phyloP scores from a whole-genome alignment of 1,139 yeast genomes.

The Candida dubliniensis region DNA sequence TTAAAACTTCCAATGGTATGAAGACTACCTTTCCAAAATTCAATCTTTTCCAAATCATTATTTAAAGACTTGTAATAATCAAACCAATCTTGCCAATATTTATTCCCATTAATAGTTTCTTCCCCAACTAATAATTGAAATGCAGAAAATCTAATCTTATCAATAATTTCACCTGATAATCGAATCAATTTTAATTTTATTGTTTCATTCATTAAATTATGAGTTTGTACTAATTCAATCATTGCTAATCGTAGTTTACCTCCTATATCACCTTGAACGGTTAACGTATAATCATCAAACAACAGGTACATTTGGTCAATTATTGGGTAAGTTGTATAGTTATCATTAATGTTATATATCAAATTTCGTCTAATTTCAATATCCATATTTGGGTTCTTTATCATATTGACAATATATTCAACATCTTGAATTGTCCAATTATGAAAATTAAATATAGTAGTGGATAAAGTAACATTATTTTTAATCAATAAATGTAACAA shows the following conservation, averaged over 20 bases:
- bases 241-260: slow-evolving; percentile 60
- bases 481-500: slow-evolving; percentile 26
- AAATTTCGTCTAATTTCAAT: slow-evolving; percentile 29
- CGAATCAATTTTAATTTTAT: slow-evolving; percentile 45
- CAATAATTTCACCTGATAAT: slow-evolving; percentile 46
- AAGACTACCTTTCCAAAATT: slow-evolving; percentile 58
- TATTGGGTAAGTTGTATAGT: slow-evolving; percentile 34
- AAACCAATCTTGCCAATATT: slow-evolving; percentile 31
- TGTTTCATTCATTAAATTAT: slow-evolving; percentile 15
- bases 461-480: slow-evolving; percentile 28
- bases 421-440: slow-evolving; percentile 13
- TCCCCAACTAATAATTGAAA: slow-evolving; percentile 22
- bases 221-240: slow-evolving; percentile 24
- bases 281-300: slow-evolving; percentile 64
- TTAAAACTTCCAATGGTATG: slow-evolving; percentile 63
- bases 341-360: slow-evolving; percentile 18
- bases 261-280: slow-evolving; percentile 80
- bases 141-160: slow-evolving; percentile 29
- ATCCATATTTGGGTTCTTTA: slow-evolving; percentile 21
- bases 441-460: slow-evolving; percentile 30
- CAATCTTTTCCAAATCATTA: slow-evolving; percentile 13
- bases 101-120: slow-evolving; percentile 3
- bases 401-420: slow-evolving; percentile 16
- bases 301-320: slow-evolving; percentile 17
- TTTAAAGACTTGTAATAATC: slow-evolving; percentile 14